Conservation (phyloP, 345 rosid genomes). For the Capsella bursapastoris region DNA sequence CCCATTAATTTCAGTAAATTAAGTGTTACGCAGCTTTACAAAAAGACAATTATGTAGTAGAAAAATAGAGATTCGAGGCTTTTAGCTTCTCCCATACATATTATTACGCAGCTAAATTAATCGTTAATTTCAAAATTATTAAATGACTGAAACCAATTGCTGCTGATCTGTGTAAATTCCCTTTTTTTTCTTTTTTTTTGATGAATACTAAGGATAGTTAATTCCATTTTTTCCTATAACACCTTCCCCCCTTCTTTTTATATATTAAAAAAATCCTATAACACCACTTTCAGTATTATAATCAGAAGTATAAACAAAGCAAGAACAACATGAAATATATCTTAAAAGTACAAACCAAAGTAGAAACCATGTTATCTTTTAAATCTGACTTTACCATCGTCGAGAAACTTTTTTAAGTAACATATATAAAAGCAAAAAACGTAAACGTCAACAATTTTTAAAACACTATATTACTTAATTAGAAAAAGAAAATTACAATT, state of each 20-base stretch:
- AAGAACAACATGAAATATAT: neutral
- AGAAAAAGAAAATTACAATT: neutral
- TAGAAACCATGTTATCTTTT: neutral
- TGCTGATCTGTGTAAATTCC: neutral
- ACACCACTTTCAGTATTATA: too few relatives aligned
- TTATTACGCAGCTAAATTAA: neutral
- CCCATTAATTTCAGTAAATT: slow-evolving; percentile 1
- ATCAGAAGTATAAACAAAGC: too few relatives aligned
- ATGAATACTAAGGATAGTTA: neutral
- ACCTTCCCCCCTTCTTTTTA: too few relatives aligned
- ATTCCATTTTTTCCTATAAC: too few relatives aligned
- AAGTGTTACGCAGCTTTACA: slow-evolving; percentile 4
- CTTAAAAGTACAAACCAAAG: neutral
- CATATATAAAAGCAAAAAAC: neutral
- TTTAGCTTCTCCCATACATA: slow-evolving; percentile 9
- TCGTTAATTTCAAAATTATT: neutral
- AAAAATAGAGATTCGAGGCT: slow-evolving; percentile 11
- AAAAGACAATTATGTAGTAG: neutral
- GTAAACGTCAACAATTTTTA: neutral
- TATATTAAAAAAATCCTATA: too few relatives aligned
- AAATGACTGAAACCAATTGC: neutral
- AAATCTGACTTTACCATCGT: neutral
- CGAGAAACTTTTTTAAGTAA: neutral
- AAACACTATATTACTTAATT: neutral
- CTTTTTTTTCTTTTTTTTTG: neutral